Percentiles rank a stretch among this genome's conserved stretches.
Conservation (phyloP, 192 early-diverging fungal genomes). For the Chytriomyces confervae region DNA sequence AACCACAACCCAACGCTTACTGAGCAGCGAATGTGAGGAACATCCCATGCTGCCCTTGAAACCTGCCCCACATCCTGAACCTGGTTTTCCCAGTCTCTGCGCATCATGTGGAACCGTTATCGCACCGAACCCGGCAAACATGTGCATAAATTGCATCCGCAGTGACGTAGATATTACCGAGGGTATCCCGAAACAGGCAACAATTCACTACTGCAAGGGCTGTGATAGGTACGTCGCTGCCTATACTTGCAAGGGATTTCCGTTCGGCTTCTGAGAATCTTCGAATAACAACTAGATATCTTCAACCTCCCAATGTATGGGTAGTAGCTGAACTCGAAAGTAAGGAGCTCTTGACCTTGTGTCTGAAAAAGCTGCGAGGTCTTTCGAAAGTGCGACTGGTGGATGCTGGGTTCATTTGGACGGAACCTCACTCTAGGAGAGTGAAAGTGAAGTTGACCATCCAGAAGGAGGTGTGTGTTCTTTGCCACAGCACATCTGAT, state of each 20-base stretch:
- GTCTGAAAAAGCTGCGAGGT: conserved; percentile 90
- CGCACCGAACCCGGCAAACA: conserved; percentile 95
- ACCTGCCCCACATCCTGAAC: too few relatives aligned
- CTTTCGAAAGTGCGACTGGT: conserved; percentile 92
- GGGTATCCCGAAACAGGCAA: conserved; percentile 96
- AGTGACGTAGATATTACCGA: conserved; percentile 98
- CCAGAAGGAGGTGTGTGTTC: conserved; percentile 84
- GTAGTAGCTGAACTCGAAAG: conserved; percentile 85
- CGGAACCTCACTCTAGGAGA: conserved; percentile 89
- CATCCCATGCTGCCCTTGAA: too few relatives aligned
- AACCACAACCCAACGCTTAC: conserved; percentile 48
- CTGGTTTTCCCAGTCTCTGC: conserved; percentile 65
- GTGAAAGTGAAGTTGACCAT: conserved; percentile 98
- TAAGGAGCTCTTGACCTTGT: conserved; percentile 88
- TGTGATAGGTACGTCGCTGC: conserved; percentile 72
- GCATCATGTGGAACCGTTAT: conserved; percentile 93
- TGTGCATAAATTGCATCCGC: conserved; percentile 98
- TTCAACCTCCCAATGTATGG: conserved; percentile 95
- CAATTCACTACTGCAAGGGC: conserved; percentile 93
- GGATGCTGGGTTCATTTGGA: conserved; percentile 99
- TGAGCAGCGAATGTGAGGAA: conserved; percentile 52
- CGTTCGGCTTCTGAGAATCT: neutral
- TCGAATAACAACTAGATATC: conserved; percentile 55
- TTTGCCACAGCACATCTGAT: neutral
- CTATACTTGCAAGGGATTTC: neutral